Conservation (phyloP, 352 stramenopile genomes). For the Globisporangium viniferum region DNA sequence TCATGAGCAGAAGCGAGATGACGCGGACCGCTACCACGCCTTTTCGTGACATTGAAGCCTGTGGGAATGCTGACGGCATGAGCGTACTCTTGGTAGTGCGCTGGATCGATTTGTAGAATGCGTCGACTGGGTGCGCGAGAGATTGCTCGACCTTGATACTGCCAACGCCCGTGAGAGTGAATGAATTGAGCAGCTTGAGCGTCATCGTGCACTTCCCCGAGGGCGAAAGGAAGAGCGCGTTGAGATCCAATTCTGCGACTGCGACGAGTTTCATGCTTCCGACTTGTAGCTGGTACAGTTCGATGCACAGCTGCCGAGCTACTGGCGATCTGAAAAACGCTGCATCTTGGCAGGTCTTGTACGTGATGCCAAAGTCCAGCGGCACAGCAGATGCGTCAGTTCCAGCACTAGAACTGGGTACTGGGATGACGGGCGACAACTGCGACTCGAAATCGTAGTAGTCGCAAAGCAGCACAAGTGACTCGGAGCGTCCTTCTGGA, state of each 20-base stretch:
- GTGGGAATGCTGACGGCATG: background rate
- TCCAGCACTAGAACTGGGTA: background rate
- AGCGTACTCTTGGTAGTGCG: slow-evolving; percentile 1
- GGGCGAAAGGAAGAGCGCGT: slow-evolving; percentile 24
- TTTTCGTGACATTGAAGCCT: background rate
- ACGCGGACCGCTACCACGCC: slow-evolving; percentile 10
- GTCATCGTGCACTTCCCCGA: slow-evolving; percentile 3
- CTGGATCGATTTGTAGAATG: slow-evolving; percentile 17
- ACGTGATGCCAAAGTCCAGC: slow-evolving; percentile 33
- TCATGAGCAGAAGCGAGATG: slow-evolving; percentile 16
- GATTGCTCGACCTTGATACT: slow-evolving; percentile 5
- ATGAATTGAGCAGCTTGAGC: slow-evolving; percentile 20
- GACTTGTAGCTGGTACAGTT: slow-evolving; percentile 22
- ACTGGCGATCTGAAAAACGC: slow-evolving; percentile 24
- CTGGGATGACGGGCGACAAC: slow-evolving; percentile 24
- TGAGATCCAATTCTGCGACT: slow-evolving; percentile 6
- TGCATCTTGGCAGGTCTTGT: slow-evolving; percentile 24
- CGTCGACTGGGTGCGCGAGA: slow-evolving; percentile 16
- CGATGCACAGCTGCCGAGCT: slow-evolving; percentile 16
- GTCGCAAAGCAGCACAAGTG: slow-evolving; percentile 31
- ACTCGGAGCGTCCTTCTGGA: background rate
- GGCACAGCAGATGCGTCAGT: background rate
- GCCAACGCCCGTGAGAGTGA: slow-evolving; percentile 12
- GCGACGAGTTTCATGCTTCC: slow-evolving; percentile 15
- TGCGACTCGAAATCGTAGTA: slow-evolving; percentile 47